Evolutionary conservation across 495 filamentous ascomycete genomes (phyloP), one percentile per base, ranked within the genome.

Genomic region (Penicillium roqueforti): DNA sequence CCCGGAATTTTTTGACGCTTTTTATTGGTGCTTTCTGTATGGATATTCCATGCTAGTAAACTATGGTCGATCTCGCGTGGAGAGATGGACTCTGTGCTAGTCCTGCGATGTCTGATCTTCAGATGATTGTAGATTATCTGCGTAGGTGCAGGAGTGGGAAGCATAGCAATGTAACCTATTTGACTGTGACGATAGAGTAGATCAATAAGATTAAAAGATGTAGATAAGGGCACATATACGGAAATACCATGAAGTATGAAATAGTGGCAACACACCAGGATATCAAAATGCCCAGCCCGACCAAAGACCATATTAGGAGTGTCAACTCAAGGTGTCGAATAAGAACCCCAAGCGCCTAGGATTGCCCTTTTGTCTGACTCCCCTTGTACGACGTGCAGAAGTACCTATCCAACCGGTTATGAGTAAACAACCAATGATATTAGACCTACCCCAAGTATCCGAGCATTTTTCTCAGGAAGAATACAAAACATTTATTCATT

Each of bases 311-410:
- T 16, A 26, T n/a, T n/a, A 2, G 41, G 9, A 7, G 9, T 14
- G 6, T 43, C 20, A 26, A 18, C 38, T 1, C 9, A 34, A 16
- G 10, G 22, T 43, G 20, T 23, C 26, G 40, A 14, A 43, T 26
- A 36, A 22, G 3, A 7, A 28, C 4, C 25, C 20, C 18, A 32
- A 48, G 25, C 18, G 47, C 6, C 34, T 16, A 31, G 20, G 22
- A 58, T 55, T 53, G 47, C 14, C 20, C 48, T 54, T 53, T 57
- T 54, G 55, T 48, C 60, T 40, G 48, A 39, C 41, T 20, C 46
- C 40, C 50, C 42, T 53, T 63, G 63, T 61, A 56, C 57, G 39
- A 63, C 57, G 43, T 55, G 49, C 43, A 60, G 54, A 52, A 52
- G 40, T 59, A 54, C 31, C 22, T 22, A 25, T 45, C 32, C 26